Evolutionary conservation across 352 stramenopile species (phyloP).

Genomic region (Phytopythium boreale): DNA sequence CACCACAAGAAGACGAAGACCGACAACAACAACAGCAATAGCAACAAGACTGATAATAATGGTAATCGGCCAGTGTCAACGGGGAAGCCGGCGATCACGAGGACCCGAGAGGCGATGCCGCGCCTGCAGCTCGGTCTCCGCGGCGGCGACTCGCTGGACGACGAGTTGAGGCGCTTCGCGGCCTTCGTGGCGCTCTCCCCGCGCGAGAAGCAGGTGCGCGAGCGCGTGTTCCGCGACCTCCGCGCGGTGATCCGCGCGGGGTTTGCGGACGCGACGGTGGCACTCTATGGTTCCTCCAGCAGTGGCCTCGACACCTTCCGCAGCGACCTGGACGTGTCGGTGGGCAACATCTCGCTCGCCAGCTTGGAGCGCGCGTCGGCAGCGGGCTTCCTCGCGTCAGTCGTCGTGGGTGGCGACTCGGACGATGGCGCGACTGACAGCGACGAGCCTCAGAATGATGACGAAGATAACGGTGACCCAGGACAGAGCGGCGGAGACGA

Average conservation of each 20-base stretch:
- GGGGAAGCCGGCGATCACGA: background rate
- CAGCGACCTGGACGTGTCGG: constrained; percentile 71
- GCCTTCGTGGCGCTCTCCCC: constrained; percentile 39
- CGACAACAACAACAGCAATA: background rate
- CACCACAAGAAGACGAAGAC: background rate
- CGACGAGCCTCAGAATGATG: constrained; percentile 1
- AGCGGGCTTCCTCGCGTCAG: background rate
- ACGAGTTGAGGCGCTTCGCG: constrained; percentile 44
- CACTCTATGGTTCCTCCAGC: constrained; percentile 71
- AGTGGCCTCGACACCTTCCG: constrained; percentile 71
- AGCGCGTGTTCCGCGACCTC: constrained; percentile 42
- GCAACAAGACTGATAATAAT: background rate
- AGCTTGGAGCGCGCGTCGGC: background rate
- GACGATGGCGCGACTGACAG: constrained; percentile 8
- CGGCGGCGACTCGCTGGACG: constrained; percentile 23
- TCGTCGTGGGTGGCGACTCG: background rate
- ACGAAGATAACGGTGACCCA: constrained; percentile 5
- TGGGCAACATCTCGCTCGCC: constrained; percentile 42
- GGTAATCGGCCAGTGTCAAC: background rate
- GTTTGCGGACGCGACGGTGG: constrained; percentile 43
- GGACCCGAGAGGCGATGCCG: background rate
- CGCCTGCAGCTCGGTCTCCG: constrained; percentile 3
- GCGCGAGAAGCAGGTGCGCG: constrained; percentile 37
- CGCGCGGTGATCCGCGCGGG: constrained; percentile 30
- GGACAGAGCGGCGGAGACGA: constrained; percentile 21